phyloP scores from a whole-genome alignment of 2,329 filamentous ascomycete species.

The Samsoniella hepiali region DNA sequence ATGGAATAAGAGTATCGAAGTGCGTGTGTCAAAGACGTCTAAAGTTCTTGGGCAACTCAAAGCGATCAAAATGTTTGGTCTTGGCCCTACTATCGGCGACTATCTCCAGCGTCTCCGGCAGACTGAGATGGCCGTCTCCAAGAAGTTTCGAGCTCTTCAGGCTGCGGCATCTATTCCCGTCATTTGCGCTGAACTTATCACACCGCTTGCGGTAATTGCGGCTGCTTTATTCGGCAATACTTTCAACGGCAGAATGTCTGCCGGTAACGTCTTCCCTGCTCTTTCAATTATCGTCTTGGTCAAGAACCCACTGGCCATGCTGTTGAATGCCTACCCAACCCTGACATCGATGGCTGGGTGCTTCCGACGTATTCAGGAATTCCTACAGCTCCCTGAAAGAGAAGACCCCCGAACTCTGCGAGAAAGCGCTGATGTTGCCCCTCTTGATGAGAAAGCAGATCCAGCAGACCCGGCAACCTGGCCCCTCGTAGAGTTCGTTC shows the following conservation, averaged over 20 bases:
- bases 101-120: neutral
- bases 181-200: neutral
- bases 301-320: neutral
- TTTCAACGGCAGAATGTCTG: neutral
- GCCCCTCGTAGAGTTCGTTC: neutral
- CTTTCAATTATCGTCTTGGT: neutral
- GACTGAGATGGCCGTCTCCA: neutral
- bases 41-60: slow-evolving; percentile 4
- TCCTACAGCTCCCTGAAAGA: neutral
- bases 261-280: neutral
- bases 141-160: neutral
- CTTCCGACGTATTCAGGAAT: slow-evolving; percentile 5
- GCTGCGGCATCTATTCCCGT: neutral
- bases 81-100: neutral
- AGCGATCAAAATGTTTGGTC: slow-evolving; percentile 13
- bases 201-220: slow-evolving; percentile 4
- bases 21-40: neutral
- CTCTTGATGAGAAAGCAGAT: neutral
- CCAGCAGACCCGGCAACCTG: neutral
- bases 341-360: neutral
- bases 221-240: slow-evolving; percentile 6
- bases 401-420: neutral
- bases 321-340: neutral
- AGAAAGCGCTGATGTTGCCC: neutral
- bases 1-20: slow-evolving; percentile 9